These are phyloP conservation scores for Dactylellina haptotyla DNA, from an alignment of 2,329 filamentous ascomycete species.

Conservation along the genomic window DNA sequence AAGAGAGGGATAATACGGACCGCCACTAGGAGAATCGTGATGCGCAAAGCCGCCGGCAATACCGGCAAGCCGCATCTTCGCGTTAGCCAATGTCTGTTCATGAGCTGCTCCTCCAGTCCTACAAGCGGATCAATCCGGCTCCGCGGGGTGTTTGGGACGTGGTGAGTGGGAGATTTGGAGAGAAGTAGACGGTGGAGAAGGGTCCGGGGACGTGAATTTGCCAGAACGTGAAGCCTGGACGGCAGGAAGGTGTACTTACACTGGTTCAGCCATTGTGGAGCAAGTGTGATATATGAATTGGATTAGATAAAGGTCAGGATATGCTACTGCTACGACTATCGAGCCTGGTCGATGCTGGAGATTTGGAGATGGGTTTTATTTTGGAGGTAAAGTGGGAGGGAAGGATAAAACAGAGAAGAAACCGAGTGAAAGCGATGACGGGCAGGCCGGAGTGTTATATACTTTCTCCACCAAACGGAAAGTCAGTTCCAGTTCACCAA, in stretches of 20 bases:
- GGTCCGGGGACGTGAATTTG: constrained; percentile 29
- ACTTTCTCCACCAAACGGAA: constrained; percentile 9
- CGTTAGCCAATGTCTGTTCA: constrained; percentile 56
- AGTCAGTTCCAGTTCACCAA: constrained; percentile 12
- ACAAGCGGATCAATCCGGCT: constrained; percentile 46
- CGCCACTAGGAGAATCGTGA: constrained; percentile 57
- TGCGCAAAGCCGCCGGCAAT: constrained; percentile 57
- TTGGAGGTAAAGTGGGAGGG: not conserved
- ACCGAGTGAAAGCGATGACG: not conserved
- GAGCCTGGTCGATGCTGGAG: constrained; percentile 16
- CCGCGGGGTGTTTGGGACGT: constrained; percentile 52
- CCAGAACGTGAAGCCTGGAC: constrained; percentile 58
- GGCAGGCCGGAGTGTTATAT: constrained; percentile 38
- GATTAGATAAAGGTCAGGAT: not conserved
- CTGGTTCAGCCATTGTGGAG: constrained; percentile 62
- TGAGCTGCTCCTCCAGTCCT: constrained; percentile 34
- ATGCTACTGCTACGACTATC: constrained; percentile 8
- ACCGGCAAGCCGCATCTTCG: constrained; percentile 57
- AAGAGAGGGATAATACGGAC: constrained; percentile 55
- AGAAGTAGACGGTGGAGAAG: constrained; percentile 16
- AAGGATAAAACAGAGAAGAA: not conserved
- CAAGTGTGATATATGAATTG: not conserved
- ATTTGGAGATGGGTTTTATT: not conserved
- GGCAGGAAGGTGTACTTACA: constrained; percentile 68
- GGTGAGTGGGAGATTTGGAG: constrained; percentile 54